phyloP scores from a whole-genome alignment of 202 grass and related monocot genomes.

The Alloteropsis angusta region DNA sequence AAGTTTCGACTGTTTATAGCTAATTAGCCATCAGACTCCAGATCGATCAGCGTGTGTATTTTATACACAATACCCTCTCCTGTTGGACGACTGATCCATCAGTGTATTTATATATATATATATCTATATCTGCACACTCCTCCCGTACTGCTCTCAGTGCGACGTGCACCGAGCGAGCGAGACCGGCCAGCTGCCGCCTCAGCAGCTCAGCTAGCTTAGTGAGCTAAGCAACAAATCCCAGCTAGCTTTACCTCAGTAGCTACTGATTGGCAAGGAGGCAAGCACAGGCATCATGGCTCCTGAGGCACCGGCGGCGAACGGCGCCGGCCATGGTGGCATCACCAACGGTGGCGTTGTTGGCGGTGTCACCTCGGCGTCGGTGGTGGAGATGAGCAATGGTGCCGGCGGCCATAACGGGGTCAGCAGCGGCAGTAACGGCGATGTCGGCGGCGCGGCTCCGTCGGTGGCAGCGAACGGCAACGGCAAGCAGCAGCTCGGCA shows the following conservation, averaged over 20 bases:
- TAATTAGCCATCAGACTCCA: background rate
- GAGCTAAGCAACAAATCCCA: too few relatives aligned
- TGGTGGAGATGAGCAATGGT: background rate
- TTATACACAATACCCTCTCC: background rate
- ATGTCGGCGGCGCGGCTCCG: background rate
- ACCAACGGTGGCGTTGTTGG: background rate
- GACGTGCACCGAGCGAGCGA: background rate
- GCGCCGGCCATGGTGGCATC: background rate
- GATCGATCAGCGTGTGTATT: background rate
- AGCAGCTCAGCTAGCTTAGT: too few relatives aligned
- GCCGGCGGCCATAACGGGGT: background rate
- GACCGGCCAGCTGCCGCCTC: background rate
- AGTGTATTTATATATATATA: background rate
- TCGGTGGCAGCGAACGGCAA: background rate
- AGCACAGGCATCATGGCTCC: slow-evolving; percentile 9
- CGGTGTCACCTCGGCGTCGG: background rate
- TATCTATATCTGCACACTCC: background rate
- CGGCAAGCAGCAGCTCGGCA: background rate
- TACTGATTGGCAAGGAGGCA: background rate
- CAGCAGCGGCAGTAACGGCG: background rate
- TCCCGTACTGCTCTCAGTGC: background rate
- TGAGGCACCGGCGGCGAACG: slow-evolving; percentile 1
- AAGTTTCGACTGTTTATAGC: slow-evolving; percentile 7
- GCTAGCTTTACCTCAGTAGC: background rate
- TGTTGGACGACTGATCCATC: background rate